Base-by-base conservation (phyloP, 2,329 filamentous ascomycete species). In the Huntiella omanensis region DNA sequence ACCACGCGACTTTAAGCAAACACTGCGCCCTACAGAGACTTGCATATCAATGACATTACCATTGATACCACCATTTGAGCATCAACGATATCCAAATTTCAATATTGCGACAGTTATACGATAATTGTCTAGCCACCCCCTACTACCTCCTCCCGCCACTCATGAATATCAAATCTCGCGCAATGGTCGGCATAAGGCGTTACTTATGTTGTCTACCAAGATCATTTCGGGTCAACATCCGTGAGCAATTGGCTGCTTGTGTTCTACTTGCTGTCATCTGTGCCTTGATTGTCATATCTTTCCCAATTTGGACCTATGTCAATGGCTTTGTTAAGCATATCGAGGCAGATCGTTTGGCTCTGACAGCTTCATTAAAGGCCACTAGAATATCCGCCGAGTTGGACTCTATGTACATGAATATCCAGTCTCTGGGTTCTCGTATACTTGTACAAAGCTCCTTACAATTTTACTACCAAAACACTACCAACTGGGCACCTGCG, bases 331-430 rank as follows among this genome's bases (percentile, higher is more conserved):
- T 74, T 51, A 53, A 64, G 53, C 57, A 62, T 44, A 66, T 75
- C 53, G 65, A 70, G 57, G 62, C 73, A 10, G 68, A 73, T 44
- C 73, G 78, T 44, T 73, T 95, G 41, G 66, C 77, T 19, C 68
- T 94, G 51, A 84, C 84, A 1, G 87, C 87, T 5, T 86, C 82
- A 2, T 75, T 94, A 57, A 94, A 94, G 60, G 80, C 86, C 15
- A 77, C 82, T 28, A 80, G 88, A 57, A 71, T 95, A 52, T 69
- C 80, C 4, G 80, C 83, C 45, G 82, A 85, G 57, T 71, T 95
- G 47, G 69, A 83, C 44, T 70, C 94, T 44, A 75, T 93, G 53
- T 75, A 86, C 62, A 81, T 81, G 32, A 80, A 77, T 49, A 81
- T 78, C 56, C 68, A 70, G 47, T 79, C 80, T 46, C 79, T 91